These are phyloP conservation scores for Eucalyptus regnans DNA, from an alignment of 345 rosid genomes.

Conservation along the genomic window DNA sequence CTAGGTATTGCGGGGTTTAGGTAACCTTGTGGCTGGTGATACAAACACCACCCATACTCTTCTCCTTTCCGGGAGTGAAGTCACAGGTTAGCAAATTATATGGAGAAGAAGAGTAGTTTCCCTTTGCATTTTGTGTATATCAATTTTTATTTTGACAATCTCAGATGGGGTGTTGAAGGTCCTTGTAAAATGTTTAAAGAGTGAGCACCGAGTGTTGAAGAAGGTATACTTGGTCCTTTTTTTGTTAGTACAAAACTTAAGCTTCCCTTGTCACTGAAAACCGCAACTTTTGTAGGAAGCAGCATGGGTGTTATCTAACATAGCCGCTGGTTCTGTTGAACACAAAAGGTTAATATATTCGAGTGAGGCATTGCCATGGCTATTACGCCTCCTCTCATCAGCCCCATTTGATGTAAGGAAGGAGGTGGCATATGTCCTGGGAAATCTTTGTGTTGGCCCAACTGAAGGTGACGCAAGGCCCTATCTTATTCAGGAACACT, in stretches of 20 bases:
- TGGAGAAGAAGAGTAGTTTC: neutral
- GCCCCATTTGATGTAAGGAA: slow-evolving; percentile 83
- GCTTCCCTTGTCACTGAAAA: neutral
- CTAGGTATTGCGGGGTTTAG: slow-evolving; percentile 82
- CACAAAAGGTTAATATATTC: slow-evolving; percentile 67
- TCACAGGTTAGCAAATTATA: slow-evolving; percentile 42
- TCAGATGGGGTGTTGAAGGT: slow-evolving; percentile 57
- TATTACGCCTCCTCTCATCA: slow-evolving; percentile 56
- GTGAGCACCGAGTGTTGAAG: slow-evolving; percentile 85
- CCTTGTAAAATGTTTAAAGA: slow-evolving; percentile 74
- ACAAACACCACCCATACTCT: slow-evolving; percentile 44
- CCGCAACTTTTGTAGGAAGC: slow-evolving; percentile 50
- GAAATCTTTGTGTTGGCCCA: slow-evolving; percentile 94
- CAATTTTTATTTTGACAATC: neutral
- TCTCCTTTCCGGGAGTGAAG: slow-evolving; percentile 51
- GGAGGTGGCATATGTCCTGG: slow-evolving; percentile 88
- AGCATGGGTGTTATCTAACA: slow-evolving; percentile 91
- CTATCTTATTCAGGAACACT: slow-evolving; percentile 54
- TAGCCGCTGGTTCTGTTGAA: slow-evolving; percentile 87
- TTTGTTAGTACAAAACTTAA: neutral
- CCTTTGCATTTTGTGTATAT: neutral
- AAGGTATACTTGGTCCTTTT: slow-evolving; percentile 35
- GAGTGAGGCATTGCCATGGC: slow-evolving; percentile 58
- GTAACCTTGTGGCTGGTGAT: slow-evolving; percentile 90
- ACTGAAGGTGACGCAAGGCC: slow-evolving; percentile 51